Conservation (phyloP, 1,284 basidiomycete genomes). For the Trichosporon coremiiforme region DNA sequence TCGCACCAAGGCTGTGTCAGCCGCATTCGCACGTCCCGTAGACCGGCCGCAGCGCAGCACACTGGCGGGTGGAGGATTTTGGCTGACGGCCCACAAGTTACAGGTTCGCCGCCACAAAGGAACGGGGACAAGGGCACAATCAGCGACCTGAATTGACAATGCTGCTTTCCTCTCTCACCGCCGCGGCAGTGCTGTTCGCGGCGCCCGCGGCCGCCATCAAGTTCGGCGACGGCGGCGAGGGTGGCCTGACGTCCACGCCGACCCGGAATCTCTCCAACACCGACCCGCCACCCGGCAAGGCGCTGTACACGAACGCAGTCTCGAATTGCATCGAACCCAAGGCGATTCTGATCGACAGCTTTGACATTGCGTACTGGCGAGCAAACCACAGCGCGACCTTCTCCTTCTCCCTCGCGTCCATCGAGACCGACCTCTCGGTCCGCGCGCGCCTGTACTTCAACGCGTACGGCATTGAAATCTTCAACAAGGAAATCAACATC, state of each 20-base stretch:
- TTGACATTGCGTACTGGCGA: conserved; percentile 68
- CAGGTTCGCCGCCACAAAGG: conserved; percentile 7
- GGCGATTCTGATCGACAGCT: conserved; percentile 74
- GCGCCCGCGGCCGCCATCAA: conserved; percentile 8
- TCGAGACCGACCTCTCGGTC: conserved; percentile 71
- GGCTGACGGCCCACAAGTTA: conserved; percentile 3
- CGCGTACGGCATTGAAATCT: conserved; percentile 73
- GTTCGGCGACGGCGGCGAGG: conserved; percentile 11
- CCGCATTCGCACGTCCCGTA: not conserved
- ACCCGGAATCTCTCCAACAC: not conserved
- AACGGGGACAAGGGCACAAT: not conserved
- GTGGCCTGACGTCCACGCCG: not conserved
- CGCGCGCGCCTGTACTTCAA: conserved; percentile 75
- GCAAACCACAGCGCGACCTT: conserved; percentile 43
- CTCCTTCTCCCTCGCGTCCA: conserved; percentile 46
- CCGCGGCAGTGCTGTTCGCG: conserved; percentile 6
- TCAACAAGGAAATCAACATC: conserved; percentile 73
- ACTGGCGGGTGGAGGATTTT: not conserved
- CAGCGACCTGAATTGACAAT: not conserved
- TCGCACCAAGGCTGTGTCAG: not conserved
- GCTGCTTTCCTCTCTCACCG: conserved; percentile 11
- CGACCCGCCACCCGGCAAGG: conserved; percentile 23
- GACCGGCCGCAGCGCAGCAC: not conserved
- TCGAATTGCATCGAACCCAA: conserved; percentile 82
- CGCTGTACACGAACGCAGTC: conserved; percentile 70